phyloP scores from a whole-genome alignment of 768 basidiomycete genomes.

The Boletus patriciae region DNA sequence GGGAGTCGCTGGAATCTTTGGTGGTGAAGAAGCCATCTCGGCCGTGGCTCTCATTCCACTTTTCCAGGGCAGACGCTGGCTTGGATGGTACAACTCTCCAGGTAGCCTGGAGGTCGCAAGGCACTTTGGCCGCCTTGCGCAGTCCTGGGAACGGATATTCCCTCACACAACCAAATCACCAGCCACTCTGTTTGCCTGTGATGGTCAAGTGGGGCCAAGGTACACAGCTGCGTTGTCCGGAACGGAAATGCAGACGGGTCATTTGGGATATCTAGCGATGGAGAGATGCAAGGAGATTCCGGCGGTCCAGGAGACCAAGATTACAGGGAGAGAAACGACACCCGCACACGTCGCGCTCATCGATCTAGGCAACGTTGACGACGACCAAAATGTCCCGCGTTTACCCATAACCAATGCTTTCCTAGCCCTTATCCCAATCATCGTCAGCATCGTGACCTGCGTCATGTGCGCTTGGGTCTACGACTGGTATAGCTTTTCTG shows the following conservation, averaged over 20 bases:
- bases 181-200: slow-evolving; percentile 24
- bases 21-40: slow-evolving; percentile 34
- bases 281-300: slow-evolving; percentile 19
- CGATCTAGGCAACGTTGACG: slow-evolving; percentile 8
- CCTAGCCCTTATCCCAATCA: slow-evolving; percentile 26
- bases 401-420: slow-evolving; percentile 1
- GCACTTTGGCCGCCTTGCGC: slow-evolving; percentile 30
- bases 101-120: slow-evolving; percentile 33
- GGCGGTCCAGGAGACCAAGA: neutral
- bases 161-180: slow-evolving; percentile 24
- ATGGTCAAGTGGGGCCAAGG: slow-evolving; percentile 27
- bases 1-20: slow-evolving; percentile 37
- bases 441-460: slow-evolving; percentile 23
- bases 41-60: slow-evolving; percentile 33
- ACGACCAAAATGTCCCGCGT: neutral
- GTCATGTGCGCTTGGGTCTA: slow-evolving; percentile 20
- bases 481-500: slow-evolving; percentile 34
- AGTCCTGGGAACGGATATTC: slow-evolving; percentile 27
- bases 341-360: slow-evolving; percentile 20
- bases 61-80: slow-evolving; percentile 28
- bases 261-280: slow-evolving; percentile 28
- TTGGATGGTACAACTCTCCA: slow-evolving; percentile 38
- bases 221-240: slow-evolving; percentile 30
- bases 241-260: slow-evolving; percentile 28
- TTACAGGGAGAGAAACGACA: slow-evolving; percentile 16